Evolutionary conservation across 1,284 basidiomycete genomes (phyloP).

Genomic region (Melampsora larici-populina): DNA sequence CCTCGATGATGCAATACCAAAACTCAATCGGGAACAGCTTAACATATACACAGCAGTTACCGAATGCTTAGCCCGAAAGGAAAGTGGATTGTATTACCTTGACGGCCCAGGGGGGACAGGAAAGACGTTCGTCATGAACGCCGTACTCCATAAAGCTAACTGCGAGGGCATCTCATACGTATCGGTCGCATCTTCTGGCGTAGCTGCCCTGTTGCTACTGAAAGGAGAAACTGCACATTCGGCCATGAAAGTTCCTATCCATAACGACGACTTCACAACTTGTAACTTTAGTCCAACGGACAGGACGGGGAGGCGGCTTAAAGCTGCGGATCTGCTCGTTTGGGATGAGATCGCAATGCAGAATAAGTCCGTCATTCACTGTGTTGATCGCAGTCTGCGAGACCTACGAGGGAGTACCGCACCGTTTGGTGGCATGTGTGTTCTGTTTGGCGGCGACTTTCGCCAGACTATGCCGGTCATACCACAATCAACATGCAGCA

Average conservation of each 20-base stretch:
- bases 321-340: neutral
- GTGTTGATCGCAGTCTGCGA: neutral
- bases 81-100: too few species aligned
- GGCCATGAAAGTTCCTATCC: neutral
- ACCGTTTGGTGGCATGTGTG: neutral
- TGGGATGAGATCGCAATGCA: neutral
- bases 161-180: too few species aligned
- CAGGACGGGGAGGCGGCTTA: too few species aligned
- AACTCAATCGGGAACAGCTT: too few species aligned
- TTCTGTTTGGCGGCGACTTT: neutral
- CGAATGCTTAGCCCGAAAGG: too few species aligned
- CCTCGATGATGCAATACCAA: too few species aligned
- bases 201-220: neutral
- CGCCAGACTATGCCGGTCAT: neutral
- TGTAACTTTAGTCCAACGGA: neutral
- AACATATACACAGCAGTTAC: too few species aligned
- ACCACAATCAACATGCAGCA: neutral
- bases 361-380: neutral
- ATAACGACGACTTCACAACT: neutral
- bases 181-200: constrained; percentile 9
- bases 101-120: too few species aligned
- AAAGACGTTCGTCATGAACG: too few species aligned
- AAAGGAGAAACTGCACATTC: neutral
- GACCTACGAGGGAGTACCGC: neutral
- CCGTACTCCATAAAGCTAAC: too few species aligned